phyloP scores from a whole-genome alignment of 2,329 filamentous ascomycete species.

The Nemania sp. region DNA sequence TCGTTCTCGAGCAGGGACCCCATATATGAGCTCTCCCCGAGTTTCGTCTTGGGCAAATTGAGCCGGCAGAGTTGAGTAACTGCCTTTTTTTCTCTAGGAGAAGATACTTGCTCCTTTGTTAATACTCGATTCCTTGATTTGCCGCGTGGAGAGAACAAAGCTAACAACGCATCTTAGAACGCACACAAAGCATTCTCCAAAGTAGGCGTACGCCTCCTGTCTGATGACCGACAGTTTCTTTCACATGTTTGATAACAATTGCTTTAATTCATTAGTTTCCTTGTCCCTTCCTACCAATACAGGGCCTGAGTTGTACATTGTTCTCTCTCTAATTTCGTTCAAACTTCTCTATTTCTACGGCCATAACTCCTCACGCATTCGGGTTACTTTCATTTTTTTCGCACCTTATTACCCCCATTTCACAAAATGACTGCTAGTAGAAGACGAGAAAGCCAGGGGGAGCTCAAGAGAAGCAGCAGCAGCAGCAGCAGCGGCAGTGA shows the following conservation, averaged over 20 bases:
- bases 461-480: background rate
- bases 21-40: background rate
- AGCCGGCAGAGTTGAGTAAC: background rate
- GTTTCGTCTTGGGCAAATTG: background rate
- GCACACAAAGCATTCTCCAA: background rate
- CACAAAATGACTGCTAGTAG: background rate
- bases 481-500: background rate
- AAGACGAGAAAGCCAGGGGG: constrained; percentile 35
- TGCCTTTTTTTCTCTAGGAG: background rate
- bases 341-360: background rate
- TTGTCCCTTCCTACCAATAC: background rate
- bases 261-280: background rate
- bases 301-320: background rate
- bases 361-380: background rate
- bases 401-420: background rate
- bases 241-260: background rate
- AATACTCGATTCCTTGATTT: background rate
- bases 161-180: background rate
- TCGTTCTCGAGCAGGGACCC: background rate
- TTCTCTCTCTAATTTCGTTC: background rate
- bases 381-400: background rate
- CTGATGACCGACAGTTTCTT: background rate
- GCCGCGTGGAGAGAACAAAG: background rate
- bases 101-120: background rate
- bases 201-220: background rate